phyloP scores from a whole-genome alignment of 768 basidiomycete species.

The Tulasnella sp. region DNA sequence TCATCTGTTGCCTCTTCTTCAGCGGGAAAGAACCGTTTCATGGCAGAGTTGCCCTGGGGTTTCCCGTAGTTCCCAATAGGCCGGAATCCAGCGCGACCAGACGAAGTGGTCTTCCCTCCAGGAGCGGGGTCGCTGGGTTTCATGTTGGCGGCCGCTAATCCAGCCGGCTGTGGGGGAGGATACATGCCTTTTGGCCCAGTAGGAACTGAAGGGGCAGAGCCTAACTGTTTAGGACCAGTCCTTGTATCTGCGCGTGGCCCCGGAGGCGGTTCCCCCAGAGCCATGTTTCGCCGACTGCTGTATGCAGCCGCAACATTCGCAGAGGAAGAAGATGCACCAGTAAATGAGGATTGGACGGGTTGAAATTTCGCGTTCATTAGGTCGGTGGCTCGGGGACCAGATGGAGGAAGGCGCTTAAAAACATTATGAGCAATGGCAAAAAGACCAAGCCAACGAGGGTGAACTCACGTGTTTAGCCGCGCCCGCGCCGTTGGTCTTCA shows the following conservation, averaged over 20 bases:
- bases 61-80: not conserved
- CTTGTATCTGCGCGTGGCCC: slow-evolving; percentile 17
- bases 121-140: not conserved
- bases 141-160: not conserved
- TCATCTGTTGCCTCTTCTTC: slow-evolving; percentile 62
- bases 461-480: slow-evolving; percentile 19
- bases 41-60: slow-evolving; percentile 28
- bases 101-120: not conserved
- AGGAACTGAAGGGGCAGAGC: not conserved
- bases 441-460: not conserved
- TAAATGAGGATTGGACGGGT: slow-evolving; percentile 17
- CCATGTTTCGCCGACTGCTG: not conserved
- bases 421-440: not conserved
- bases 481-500: slow-evolving; percentile 10
- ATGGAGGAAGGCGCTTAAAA: slow-evolving; percentile 26
- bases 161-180: slow-evolving; percentile 15
- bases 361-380: slow-evolving; percentile 18
- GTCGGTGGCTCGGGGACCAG: slow-evolving; percentile 25
- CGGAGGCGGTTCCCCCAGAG: slow-evolving; percentile 19
- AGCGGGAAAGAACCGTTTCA: slow-evolving; percentile 78
- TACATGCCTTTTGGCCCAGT: slow-evolving; percentile 23
- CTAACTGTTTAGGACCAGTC: not conserved
- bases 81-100: not conserved
- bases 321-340: slow-evolving; percentile 9
- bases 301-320: slow-evolving; percentile 23